Base-by-base conservation (phyloP, 1,139 yeast species). In the Kodamaea suecica region DNA sequence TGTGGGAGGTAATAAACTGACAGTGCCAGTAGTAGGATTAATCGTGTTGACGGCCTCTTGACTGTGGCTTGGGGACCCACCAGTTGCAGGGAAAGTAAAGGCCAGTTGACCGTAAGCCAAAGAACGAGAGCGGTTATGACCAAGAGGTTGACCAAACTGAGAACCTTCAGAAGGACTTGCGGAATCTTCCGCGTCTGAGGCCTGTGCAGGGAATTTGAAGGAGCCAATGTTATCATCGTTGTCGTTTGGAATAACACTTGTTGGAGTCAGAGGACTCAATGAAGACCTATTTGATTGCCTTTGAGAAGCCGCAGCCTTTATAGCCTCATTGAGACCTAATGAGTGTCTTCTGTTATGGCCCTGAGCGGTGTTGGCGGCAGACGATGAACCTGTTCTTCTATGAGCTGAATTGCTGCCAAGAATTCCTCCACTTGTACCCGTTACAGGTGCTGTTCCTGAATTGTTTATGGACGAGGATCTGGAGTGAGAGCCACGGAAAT, bases 291-390 rank as follows among this genome's bases (percentile, higher is more conserved):
- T 69, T 20, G 58, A 57, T 59, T 87, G 95, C 33, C 88, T 90
- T 44, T 69, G 75, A 50, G 78, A 79, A 6, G 96, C 96, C 11
- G 98, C 98, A 4, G 97, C 97, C 48, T 84, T 82, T 50, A 86
- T 90, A n/a, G 98, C 98, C 59, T 92, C 98, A 39, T 83, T 83
- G 40, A 92, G 69, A 2, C 95, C 97, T 42, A 92, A 66, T 0
- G 97, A 88, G 55, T 92, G 98, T 59, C 98, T 78, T 63, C 98
- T 79, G 33, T 73, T 70, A 55, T 92, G 98, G 26, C 97, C 96
- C 35, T 47, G 56, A 16, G 43, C 54, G 52, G 21, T 19, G 21
- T 19, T 19, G 21, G 21, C 6, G 8, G 26, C 12, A 11, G 61
- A 48, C 13, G 60, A 50, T 10, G 68, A 59, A 8, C 67, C 69